Conservation (phyloP, 2,329 filamentous ascomycete genomes). For the Leptographium flavum region DNA sequence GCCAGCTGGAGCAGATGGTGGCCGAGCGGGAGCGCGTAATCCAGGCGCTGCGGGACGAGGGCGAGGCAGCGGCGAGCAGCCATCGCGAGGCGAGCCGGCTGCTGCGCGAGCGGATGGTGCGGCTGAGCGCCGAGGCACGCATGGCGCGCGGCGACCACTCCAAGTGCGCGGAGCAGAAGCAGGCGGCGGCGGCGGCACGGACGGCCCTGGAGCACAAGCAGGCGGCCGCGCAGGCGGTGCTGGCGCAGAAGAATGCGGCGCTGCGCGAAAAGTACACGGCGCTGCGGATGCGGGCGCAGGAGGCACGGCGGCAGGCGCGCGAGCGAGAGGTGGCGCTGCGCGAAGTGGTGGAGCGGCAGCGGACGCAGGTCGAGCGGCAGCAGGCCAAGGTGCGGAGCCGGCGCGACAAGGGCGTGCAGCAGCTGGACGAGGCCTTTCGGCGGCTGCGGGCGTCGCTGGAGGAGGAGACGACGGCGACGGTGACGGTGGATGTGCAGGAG, state of each 20-base stretch:
- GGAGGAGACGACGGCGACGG: slow-evolving; percentile 8
- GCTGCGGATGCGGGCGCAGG: slow-evolving; percentile 4
- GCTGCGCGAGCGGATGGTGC: slow-evolving; percentile 9
- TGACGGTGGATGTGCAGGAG: slow-evolving; percentile 8
- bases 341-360: slow-evolving; percentile 9
- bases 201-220: slow-evolving; percentile 4
- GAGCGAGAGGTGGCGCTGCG: slow-evolving; percentile 6
- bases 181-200: slow-evolving; percentile 4
- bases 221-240: slow-evolving; percentile 2
- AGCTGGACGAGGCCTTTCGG: slow-evolving; percentile 12
- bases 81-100: slow-evolving; percentile 10
- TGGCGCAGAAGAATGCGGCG: not conserved
- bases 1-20: slow-evolving; percentile 12
- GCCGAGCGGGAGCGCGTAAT: slow-evolving; percentile 12
- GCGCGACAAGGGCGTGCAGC: slow-evolving; percentile 9
- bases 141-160: slow-evolving; percentile 12
- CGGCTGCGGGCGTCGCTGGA: slow-evolving; percentile 11
- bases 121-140: slow-evolving; percentile 10
- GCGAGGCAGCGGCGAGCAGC: slow-evolving; percentile 9
- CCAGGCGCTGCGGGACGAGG: slow-evolving; percentile 10
- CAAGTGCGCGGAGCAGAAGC: slow-evolving; percentile 9
- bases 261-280: not conserved
- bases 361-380: not conserved
- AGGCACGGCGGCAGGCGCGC: slow-evolving; percentile 4
- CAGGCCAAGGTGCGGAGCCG: slow-evolving; percentile 6